Conservation (phyloP, 2,329 filamentous ascomycete genomes). For the Talaromyces marneffei region DNA sequence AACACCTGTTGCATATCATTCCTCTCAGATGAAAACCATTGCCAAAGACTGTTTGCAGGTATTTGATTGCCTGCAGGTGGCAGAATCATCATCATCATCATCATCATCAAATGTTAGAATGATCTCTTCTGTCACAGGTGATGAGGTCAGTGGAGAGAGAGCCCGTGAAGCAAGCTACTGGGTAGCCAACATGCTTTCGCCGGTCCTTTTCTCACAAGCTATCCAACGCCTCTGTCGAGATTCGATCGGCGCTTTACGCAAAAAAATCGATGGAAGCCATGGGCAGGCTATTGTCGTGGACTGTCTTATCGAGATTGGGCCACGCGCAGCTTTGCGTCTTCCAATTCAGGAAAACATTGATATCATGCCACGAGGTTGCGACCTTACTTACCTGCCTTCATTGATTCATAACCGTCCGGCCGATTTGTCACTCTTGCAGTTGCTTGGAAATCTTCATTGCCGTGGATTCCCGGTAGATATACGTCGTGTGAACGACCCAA, state of each 20-base stretch:
- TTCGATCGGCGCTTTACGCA: neutral
- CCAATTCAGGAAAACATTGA: neutral
- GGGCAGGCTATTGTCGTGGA: neutral
- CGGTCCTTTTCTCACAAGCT: slow-evolving; percentile 16
- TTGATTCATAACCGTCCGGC: neutral
- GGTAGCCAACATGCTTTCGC: slow-evolving; percentile 18
- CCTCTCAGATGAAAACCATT: slow-evolving; percentile 15
- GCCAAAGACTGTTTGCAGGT: neutral
- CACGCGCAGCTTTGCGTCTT: neutral
- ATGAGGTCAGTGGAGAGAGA: neutral
- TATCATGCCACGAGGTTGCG: neutral
- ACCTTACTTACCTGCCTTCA: neutral
- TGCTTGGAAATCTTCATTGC: neutral
- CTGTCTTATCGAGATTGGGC: neutral
- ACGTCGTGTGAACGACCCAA: neutral
- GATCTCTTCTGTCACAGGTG: slow-evolving; percentile 19
- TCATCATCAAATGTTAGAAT: slow-evolving; percentile 9
- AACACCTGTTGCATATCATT: slow-evolving; percentile 20
- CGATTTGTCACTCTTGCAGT: neutral
- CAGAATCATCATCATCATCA: neutral
- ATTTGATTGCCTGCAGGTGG: neutral
- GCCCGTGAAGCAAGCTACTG: slow-evolving; percentile 17
- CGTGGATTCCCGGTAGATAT: neutral
- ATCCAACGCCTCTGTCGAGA: neutral
- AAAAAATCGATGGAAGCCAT: neutral